Evolutionary conservation across 768 basidiomycete species (phyloP), one percentile per base, ranked within the genome.

Genomic region (Kwoniella europaea): DNA sequence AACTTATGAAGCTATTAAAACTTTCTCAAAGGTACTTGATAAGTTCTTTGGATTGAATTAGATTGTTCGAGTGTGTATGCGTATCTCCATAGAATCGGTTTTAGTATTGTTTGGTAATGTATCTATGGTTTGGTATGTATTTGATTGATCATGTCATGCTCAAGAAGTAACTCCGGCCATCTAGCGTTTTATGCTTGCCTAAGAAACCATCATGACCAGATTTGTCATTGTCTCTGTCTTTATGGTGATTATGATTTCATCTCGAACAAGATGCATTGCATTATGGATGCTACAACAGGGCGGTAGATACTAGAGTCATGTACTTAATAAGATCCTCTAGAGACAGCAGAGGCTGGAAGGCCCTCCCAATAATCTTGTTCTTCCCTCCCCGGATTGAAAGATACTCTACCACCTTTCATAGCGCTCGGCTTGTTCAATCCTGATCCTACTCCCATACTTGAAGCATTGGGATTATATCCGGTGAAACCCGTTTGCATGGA

Each of bases 21-120:
- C 73, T 10, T 80, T 83, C 50, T 57, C 76, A 35, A 73, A 79
- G 61, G 78, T 82, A 1, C 63, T 83, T 35, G 68, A 67, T 66
- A 77, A 74, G 67, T 83, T 83, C 68, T 83, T 79, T 71, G 67
- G 67, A 12, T 10, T 71, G 6, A 73, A 72, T 27, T 58, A 46
- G 24, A 46, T 22, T 58, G 24, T 27, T 12, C 15, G 12, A 58
- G 57, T n/a, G 29, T 58, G 20, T 35, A 35, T 35, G 35, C 35
- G 35, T 35, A 35, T 35, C 35, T 35, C 6, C 7, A 35, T 35
- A 35, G 35, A 35, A 35, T 35, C 35, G 7, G 35, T 35, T 35
- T 22, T 35, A 35, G 22, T 15, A 27, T 58, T n/a, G 27, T 9
- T 27, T 58, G n/a, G 24, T 29, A 2, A 13, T 29, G 24, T n/a